A percentile compares a stretch with the other conserved stretches of the same genome.
These are phyloP conservation scores for Aphanomyces invadans DNA, from an alignment of 352 stramenopile species.

Conservation along the genomic window DNA sequence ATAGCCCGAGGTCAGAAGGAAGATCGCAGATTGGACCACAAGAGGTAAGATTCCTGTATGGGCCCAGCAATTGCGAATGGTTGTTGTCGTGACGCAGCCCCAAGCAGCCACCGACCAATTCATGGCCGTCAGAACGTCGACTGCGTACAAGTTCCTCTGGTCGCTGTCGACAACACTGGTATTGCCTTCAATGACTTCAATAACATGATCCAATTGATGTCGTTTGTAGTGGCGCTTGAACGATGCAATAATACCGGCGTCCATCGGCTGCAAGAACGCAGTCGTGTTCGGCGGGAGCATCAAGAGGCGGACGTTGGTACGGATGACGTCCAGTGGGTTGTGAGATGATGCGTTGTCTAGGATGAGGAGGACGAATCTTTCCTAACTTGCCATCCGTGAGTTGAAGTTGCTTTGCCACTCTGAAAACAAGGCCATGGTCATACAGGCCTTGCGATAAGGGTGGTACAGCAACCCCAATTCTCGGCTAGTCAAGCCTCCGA, in stretches of 20 bases:
- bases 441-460: too few species aligned
- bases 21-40: too few species aligned
- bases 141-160: background rate
- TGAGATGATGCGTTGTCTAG: too few species aligned
- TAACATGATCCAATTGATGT: slow-evolving; percentile 46
- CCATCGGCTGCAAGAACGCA: slow-evolving; percentile 33
- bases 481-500: too few species aligned
- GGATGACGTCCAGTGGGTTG: too few species aligned
- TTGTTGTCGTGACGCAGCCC: background rate
- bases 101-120: background rate
- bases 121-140: slow-evolving; percentile 4
- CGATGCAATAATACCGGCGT: slow-evolving; percentile 36
- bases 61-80: background rate
- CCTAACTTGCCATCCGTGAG: too few species aligned
- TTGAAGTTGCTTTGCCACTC: too few species aligned
- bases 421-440: too few species aligned
- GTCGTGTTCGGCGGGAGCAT: slow-evolving; percentile 24
- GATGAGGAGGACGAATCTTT: too few species aligned
- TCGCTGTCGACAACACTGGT: background rate
- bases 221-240: slow-evolving; percentile 50
- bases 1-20: too few species aligned
- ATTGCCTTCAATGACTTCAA: background rate
- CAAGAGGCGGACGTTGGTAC: slow-evolving; percentile 1
- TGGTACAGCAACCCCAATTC: too few species aligned
- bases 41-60: slow-evolving; percentile 2